A percentile compares a stretch with the other conserved stretches of the same genome.
phyloP scores from a whole-genome alignment of 345 rosid species.

The Murraya paniculata region DNA sequence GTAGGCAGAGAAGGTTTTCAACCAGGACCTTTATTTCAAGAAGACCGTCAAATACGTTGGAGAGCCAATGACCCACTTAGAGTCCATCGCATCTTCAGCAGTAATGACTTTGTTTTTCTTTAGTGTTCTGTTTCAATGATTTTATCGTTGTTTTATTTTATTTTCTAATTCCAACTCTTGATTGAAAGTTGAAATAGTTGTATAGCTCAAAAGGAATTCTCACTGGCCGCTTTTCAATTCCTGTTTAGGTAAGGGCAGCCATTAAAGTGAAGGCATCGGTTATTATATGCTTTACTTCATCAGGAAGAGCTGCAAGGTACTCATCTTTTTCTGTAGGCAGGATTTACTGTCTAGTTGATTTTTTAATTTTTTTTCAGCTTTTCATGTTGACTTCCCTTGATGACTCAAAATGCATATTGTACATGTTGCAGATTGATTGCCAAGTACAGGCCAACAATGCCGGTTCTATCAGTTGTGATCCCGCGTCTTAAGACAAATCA shows the following conservation, averaged over 20 bases:
- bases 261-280: constrained; percentile 98
- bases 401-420: background rate
- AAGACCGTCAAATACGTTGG: constrained; percentile 93
- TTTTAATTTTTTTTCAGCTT: background rate
- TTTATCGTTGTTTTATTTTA: background rate
- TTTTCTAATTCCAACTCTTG: background rate
- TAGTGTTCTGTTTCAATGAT: background rate
- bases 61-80: constrained; percentile 95
- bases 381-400: background rate
- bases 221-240: background rate
- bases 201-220: constrained; percentile 5
- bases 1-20: constrained; percentile 97
- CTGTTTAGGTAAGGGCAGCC: constrained; percentile 85
- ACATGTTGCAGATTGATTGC: constrained; percentile 78
- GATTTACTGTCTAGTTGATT: background rate
- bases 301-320: constrained; percentile 98
- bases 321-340: background rate
- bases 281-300: constrained; percentile 94
- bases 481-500: constrained; percentile 97
- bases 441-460: constrained; percentile 98
- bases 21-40: constrained; percentile 89
- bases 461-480: constrained; percentile 93
- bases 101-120: constrained; percentile 32
- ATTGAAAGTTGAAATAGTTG: background rate
- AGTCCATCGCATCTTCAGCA: constrained; percentile 97